Base-by-base conservation (phyloP, 2,329 filamentous ascomycete species). In the Cercospora sp. region DNA sequence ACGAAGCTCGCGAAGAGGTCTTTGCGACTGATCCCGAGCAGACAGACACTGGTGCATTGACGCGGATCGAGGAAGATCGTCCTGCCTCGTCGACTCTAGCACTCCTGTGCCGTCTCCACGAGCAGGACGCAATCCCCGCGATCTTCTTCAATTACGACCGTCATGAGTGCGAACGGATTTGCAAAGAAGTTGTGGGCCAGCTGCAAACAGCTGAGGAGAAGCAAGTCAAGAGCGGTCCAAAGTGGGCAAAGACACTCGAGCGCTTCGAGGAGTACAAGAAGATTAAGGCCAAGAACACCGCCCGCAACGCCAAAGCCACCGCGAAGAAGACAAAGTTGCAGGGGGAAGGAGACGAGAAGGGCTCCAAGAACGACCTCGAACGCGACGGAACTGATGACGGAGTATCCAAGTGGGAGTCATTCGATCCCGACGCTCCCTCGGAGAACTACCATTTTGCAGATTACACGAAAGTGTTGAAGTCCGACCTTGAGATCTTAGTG, bases 61-160 rank as follows among this genome's bases (percentile, higher is more conserved):
- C 57, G 53, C 71, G 28, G 61, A 53, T 62, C 32, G 61, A 40
- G 1, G 61, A 61, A 40, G 60, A 67, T 65, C 34, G 61, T 24
- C 30, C 62, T 18, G 72, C 78, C 32, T 73, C 75, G 24, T 85
- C 84, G 9, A 87, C 85, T 3, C 79, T 91, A 18, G 84, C 87
- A 1, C 79, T 92, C 32, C 80, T 90, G 0, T 83, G 81, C 16
- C 84, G 88, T 34, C 82, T 93, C 0, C 85, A 91, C 60, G 81
- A 83, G 16, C 86, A 88, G 66, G 85, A 87, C 65, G 90, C 89
- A 0, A 82, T 94, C 0, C 91, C 91, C 0, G 91, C 89, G 0
- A 88, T 94, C 12, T 78, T 93, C 1, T 94, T 94, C 82, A 91
- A 92, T 75, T 94, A 91, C 72, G 89, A 93, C 71, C 87, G 90